phyloP scores from a whole-genome alignment of 495 filamentous ascomycete species.

The Penicillium taxi region DNA sequence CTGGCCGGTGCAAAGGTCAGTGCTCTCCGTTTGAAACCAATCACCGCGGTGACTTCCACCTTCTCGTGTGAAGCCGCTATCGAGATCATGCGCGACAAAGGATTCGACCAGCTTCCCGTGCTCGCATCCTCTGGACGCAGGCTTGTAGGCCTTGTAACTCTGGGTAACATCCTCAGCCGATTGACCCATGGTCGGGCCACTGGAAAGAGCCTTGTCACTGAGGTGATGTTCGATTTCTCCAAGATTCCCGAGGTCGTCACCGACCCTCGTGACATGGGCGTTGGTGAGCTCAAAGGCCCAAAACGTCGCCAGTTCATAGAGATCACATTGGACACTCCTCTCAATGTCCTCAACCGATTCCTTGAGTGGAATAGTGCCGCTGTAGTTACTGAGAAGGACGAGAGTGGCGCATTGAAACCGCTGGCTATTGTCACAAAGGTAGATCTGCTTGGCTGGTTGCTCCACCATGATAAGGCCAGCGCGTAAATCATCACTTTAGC shows the following conservation, averaged over 20 bases:
- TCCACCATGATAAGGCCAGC: slow-evolving; percentile 52
- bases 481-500: slow-evolving; percentile 10
- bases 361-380: slow-evolving; percentile 98
- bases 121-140: slow-evolving; percentile 57
- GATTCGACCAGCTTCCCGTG: slow-evolving; percentile 94
- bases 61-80: slow-evolving; percentile 74
- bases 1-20: slow-evolving; percentile 68
- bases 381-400: slow-evolving; percentile 70
- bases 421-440: slow-evolving; percentile 94
- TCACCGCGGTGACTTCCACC: slow-evolving; percentile 68
- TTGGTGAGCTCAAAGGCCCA: slow-evolving; percentile 12
- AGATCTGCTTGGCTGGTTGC: slow-evolving; percentile 86
- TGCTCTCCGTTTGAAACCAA: slow-evolving; percentile 78
- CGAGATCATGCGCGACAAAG: slow-evolving; percentile 93
- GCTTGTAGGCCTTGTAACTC: slow-evolving; percentile 83
- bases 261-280: slow-evolving; percentile 58
- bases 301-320: slow-evolving; percentile 72
- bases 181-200: slow-evolving; percentile 74
- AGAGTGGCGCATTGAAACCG: slow-evolving; percentile 59
- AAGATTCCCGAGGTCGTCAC: slow-evolving; percentile 82
- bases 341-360: slow-evolving; percentile 78
- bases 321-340: slow-evolving; percentile 83
- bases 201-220: slow-evolving; percentile 59
- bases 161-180: slow-evolving; percentile 88
- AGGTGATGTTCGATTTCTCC: slow-evolving; percentile 95